Evolutionary conservation across 75 land plant genomes (phyloP), one percentile per base, ranked within the genome.

Genomic region (Pseudotsuga menziesii): DNA sequence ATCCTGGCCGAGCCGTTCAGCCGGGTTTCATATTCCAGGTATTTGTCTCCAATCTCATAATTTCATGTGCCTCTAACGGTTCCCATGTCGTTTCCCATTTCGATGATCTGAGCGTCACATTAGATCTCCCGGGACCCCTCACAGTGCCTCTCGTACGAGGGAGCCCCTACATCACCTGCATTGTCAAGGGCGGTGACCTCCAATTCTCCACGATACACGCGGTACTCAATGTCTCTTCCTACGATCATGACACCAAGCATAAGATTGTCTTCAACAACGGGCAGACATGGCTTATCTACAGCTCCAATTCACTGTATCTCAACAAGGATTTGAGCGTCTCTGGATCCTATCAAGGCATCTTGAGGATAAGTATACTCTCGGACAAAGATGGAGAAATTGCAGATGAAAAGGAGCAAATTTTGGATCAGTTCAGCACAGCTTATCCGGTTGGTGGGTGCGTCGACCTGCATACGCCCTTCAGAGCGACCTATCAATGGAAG

Each of bases 91-190:
- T 83, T 25, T 25, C 75, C 56, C 36, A 75, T 56, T 90, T 80
- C 73, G 76, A 80, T 35, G 91, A 88, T 36, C 85, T 89, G 67
- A 82, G 83, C 63, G 81, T 92, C 57, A 90, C 92, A 52, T 74
- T 94, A 15, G 84, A 86, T 19, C 60, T 85, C 4, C 88, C 91
- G 0, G 85, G 77, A 19, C 62, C 69, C 54, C 80, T 94, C 16
- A 56, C 74, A 17, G 91, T 81, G 29, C 85, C 85, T 36, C 78
- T 83, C 13, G 85, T 81, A 16, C 72, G 85, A 41, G 85, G 85
- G 20, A 63, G 75, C 56, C 85, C 85, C 32, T 83, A 83, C 26
- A 56, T 83, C 36, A 83, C 85, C 17, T 41, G 62, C 23, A 73
- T 81, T 57, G 76, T 77, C 44, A 52, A 70, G 23, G 85, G 73